Evolutionary conservation across 2,329 filamentous ascomycete species (phyloP), one percentile per base, ranked within the genome.

Genomic region (Xylariaceae sp.): DNA sequence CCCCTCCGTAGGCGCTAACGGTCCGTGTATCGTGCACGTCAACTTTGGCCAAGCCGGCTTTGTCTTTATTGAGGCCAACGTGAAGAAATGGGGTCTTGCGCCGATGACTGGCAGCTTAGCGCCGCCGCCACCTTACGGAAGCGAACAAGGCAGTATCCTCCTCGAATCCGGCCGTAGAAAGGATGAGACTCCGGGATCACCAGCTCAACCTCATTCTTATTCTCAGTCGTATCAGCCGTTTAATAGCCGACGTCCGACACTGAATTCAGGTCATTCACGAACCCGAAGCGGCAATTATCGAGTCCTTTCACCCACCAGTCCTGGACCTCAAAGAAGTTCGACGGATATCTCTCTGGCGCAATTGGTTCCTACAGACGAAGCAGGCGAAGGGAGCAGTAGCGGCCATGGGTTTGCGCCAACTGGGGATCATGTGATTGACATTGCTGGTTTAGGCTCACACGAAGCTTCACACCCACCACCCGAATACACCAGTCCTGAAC

Each of bases 41-140:
- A 99, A 99, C 74, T 95, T 99, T 73, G 94, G 94, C 6, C 94
- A 99, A 73, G 90, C 94, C 71, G 94, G 94, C 39, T 99, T 97
- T 71, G 94, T 99, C 53, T 99, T 97, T 71, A 97, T 99, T 68
- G 94, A 99, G 76, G 94, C 93, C 63, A 99, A 99, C 70, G 94
- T 99, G 61, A 99, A 99, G 85, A 99, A 97, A 80, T 99, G 94
- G 94, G 94, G 94, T 1, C 79, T 99, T 57, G 94, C 94, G 52
- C 94, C 94, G 4, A 95, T 95, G 83, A 97, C 91, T 1, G 94
- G 94, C 60, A 96, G 91, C 69, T 81, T 99, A 61, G 94, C 94
- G 34, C 94, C 94, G 13, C 94, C 94, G 49, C 94, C 94, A 54
- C 94, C 94, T 1, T 99, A 99, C 72, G 94, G 94, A 52, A 96